Conservation (phyloP, 331 rosid species). For the Quercus tomentella region DNA sequence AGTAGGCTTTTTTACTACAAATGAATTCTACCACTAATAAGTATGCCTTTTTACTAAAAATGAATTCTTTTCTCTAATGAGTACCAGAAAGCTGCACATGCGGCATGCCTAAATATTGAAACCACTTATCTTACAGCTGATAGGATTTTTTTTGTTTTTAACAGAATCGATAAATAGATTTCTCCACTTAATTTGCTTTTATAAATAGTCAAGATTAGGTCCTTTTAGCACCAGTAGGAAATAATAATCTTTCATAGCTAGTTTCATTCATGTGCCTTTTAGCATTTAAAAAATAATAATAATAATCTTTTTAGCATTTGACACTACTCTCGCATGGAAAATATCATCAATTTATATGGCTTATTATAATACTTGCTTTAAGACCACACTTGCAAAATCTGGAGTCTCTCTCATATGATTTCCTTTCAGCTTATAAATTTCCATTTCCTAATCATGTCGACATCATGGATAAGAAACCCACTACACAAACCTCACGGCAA, state of each 20-base stretch:
- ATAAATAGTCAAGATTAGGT: not conserved
- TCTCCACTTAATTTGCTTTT: not conserved
- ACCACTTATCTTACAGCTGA: not conserved
- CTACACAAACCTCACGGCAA: too few relatives aligned
- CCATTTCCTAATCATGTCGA: slow-evolving; percentile 10
- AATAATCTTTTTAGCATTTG: too few relatives aligned
- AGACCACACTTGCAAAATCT: not conserved
- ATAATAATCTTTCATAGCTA: too few relatives aligned
- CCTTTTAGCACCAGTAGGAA: not conserved
- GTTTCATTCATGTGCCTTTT: too few relatives aligned
- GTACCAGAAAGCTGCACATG: not conserved
- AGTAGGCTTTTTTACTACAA: not conserved
- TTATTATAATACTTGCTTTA: slow-evolving; percentile 7
- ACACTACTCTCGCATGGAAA: too few relatives aligned
- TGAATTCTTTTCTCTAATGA: not conserved
- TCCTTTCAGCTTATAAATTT: not conserved
- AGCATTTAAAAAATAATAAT: too few relatives aligned
- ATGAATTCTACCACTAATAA: not conserved
- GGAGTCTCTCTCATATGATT: not conserved
- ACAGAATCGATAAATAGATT: not conserved
- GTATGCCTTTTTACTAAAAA: not conserved
- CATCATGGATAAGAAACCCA: too few relatives aligned
- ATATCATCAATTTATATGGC: slow-evolving; percentile 6
- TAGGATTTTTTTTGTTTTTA: not conserved
- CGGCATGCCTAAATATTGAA: too few relatives aligned